Evolutionary conservation across 192 early-diverging fungal genomes (phyloP), one percentile per base, ranked within the genome.

Genomic region (Glomus cerebriforme): DNA sequence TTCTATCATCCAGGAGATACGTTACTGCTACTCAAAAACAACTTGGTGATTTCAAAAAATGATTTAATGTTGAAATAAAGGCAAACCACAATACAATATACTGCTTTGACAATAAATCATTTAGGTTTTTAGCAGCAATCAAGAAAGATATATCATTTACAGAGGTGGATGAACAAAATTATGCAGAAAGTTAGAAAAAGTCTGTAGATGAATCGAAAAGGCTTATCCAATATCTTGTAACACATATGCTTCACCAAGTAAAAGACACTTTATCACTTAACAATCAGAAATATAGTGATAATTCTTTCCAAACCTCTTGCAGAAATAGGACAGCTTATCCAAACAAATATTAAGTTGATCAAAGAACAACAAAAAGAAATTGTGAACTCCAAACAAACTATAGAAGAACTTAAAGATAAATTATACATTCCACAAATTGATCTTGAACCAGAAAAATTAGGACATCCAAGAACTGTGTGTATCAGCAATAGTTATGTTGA

Each of bases 1-100:
- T 80, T 77, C 68, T 83, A 80, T 34, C 59, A 74, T 31, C 79
- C 82, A 2, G 82, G 82, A 34, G 79, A 83, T 35, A 83, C 82
- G 34, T 64, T 77, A 47, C 54, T 65, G 1, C 66, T 58, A 3
- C 43, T 83, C 1, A 77, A 64, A 58, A 78, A 54, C 60, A 79
- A 29, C 45, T 82, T 3, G 29, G 32, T 0, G 67, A 80, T 1
- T 72, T 83, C 54, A 34, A 71, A 32, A 4, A 80, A 68, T 58
- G 10, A 47, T 73, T 7, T 32, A 60, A 39, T 39, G 27, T 83
- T 37, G 70, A n/a, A 17, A 77, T 83, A 37, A 62, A 29, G 15
- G 60, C 70, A 9, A 32, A 58, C 17, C 0, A 39, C 2, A 34
- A 70, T 65, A 83, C 49, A 1, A 58, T 80, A 17, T 83, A 75